phyloP scores from a whole-genome alignment of 768 basidiomycete genomes.

The Solioccasus polychromus region DNA sequence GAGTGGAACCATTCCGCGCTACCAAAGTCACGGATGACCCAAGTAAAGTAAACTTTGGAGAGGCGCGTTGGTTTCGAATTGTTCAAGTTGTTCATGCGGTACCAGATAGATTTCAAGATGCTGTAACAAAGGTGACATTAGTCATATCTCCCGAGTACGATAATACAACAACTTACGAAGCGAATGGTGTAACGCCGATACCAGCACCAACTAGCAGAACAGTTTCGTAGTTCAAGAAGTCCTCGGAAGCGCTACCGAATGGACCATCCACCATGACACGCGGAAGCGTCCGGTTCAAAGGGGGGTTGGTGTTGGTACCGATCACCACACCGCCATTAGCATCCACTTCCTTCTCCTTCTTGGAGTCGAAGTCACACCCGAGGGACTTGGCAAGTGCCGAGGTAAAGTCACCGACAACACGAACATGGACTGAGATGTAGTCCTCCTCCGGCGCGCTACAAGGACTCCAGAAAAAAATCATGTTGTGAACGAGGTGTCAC shows the following conservation, averaged over 20 bases:
- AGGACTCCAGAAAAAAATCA: background rate
- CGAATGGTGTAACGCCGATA: conserved; percentile 96
- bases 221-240: conserved; percentile 87
- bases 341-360: conserved; percentile 44
- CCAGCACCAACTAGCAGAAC: conserved; percentile 89
- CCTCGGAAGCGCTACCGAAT: conserved; percentile 90
- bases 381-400: conserved; percentile 73
- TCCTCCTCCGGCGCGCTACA: conserved; percentile 89
- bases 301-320: conserved; percentile 52
- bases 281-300: conserved; percentile 73
- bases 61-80: conserved; percentile 73
- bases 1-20: conserved; percentile 94
- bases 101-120: conserved; percentile 91
- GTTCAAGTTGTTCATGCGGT: conserved; percentile 89
- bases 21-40: conserved; percentile 94
- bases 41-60: conserved; percentile 90
- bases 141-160: background rate
- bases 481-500: background rate
- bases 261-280: conserved; percentile 97
- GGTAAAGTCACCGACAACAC: conserved; percentile 91
- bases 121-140: conserved; percentile 34
- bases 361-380: conserved; percentile 75
- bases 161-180: conserved; percentile 67
- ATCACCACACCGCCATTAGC: conserved; percentile 57
- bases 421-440: conserved; percentile 91